These are phyloP conservation scores for Lyophyllum atratum DNA, from an alignment of 768 basidiomycete species.

Conservation along the genomic window DNA sequence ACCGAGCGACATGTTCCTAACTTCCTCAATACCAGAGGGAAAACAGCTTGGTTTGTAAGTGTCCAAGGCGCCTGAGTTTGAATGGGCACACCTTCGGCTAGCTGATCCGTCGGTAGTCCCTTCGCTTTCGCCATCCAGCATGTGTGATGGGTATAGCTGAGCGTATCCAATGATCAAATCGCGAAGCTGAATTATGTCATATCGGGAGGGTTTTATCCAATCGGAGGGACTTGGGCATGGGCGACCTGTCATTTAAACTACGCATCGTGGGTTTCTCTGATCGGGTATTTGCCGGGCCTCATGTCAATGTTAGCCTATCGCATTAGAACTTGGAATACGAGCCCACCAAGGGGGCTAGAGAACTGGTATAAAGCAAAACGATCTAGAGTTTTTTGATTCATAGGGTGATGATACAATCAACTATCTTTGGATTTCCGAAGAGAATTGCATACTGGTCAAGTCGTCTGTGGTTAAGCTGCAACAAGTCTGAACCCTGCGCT, in stretches of 20 bases:
- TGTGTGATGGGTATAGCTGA: too few species aligned
- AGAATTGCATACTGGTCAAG: neutral
- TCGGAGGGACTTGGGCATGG: neutral
- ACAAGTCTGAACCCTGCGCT: conserved; percentile 28
- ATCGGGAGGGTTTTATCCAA: neutral
- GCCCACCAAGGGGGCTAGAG: neutral
- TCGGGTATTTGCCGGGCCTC: neutral
- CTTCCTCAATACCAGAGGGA: neutral
- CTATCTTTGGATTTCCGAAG: neutral
- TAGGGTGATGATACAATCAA: neutral
- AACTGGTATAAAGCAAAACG: neutral
- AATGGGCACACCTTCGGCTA: too few species aligned
- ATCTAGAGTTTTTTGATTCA: neutral
- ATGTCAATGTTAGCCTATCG: neutral
- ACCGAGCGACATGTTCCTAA: neutral
- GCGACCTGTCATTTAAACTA: neutral
- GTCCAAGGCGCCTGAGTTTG: too few species aligned
- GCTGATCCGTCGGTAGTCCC: too few species aligned
- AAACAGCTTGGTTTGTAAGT: too few species aligned
- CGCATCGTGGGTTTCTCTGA: neutral
- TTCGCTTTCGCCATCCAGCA: too few species aligned
- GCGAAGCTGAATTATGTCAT: neutral
- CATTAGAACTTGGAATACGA: neutral
- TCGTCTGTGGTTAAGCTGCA: conserved; percentile 1
- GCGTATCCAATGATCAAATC: too few species aligned